These are phyloP conservation scores for Dothistroma septosporum DNA, from an alignment of 2,329 filamentous ascomycete genomes.

Conservation along the genomic window DNA sequence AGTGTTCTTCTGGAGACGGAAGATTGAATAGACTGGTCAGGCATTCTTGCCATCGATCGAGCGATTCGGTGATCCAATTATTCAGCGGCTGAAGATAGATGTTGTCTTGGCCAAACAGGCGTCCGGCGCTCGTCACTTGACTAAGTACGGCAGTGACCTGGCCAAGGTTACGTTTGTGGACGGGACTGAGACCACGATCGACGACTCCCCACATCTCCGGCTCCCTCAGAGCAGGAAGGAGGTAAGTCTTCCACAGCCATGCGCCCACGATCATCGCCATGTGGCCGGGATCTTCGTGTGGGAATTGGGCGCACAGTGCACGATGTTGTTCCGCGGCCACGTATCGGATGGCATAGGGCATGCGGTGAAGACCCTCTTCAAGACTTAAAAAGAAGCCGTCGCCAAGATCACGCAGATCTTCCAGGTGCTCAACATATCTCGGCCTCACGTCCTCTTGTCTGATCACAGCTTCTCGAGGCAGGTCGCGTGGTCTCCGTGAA, in stretches of 20 bases:
- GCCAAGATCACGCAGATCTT: slow-evolving; percentile 89
- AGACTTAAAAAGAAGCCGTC: slow-evolving; percentile 81
- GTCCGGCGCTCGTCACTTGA: slow-evolving; percentile 81
- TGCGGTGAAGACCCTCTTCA: slow-evolving; percentile 77
- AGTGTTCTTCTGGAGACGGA: slow-evolving; percentile 80
- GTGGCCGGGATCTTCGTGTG: slow-evolving; percentile 70
- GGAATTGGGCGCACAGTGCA: slow-evolving; percentile 70
- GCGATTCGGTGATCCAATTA: slow-evolving; percentile 79
- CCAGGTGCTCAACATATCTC: slow-evolving; percentile 89
- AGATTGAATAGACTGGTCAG: slow-evolving; percentile 76
- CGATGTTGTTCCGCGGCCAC: slow-evolving; percentile 83
- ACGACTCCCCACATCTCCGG: slow-evolving; percentile 92
- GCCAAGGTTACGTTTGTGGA: slow-evolving; percentile 86
- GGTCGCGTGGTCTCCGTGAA: slow-evolving; percentile 74
- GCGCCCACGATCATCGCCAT: slow-evolving; percentile 79
- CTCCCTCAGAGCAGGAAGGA: slow-evolving; percentile 81
- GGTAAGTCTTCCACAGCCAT: slow-evolving; percentile 92
- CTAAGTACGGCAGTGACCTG: slow-evolving; percentile 89
- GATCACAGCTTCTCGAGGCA: slow-evolving; percentile 90
- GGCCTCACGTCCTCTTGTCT: slow-evolving; percentile 87
- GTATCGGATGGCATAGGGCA: slow-evolving; percentile 91
- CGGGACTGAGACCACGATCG: slow-evolving; percentile 79
- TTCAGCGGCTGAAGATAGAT: slow-evolving; percentile 95
- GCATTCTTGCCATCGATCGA: slow-evolving; percentile 72
- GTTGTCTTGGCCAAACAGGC: slow-evolving; percentile 88